Base-by-base conservation (phyloP, 2,329 filamentous ascomycete species). In the Cladophialophora chaetospira region DNA sequence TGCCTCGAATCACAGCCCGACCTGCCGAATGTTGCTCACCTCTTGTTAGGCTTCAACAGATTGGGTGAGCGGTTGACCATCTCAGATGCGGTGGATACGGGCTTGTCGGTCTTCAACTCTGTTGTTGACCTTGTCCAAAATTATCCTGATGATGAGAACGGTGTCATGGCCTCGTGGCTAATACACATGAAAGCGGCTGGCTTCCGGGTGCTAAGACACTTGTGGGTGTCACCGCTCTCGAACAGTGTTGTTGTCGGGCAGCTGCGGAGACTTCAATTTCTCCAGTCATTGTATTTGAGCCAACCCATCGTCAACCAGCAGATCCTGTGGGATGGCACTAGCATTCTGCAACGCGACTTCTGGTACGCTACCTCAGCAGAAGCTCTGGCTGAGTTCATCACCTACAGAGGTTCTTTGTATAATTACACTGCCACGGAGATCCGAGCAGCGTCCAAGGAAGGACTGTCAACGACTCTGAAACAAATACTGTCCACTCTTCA, bases 381-480 rank as follows among this genome's bases (percentile, higher is more conserved):
- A 31, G 85, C 88, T 0, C 82, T 94, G 35, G 81, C 87, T 29
- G 86, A 93, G 66, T 96, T 95, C 69, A 79, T 99, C 43, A 80
- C 84, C 10, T 81, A 89, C 57, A 85, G 95, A 54, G 86, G 89
- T 49, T 84, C 89, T 66, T 82, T 90, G 35, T 83, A 95, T 60
- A 89, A 95, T 67, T 97, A 97, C 68, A 85, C 91, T 29, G 87
- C 89, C 11, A 86, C 89, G 58, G 93, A 97, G 70, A 82, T 99
- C 33, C 89, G 91, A 65, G 83, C 87, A 57, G 85, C 91, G 31
- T 83, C 88, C 1, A 86, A 88, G 60, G 81, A 85, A 57, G 82
- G 85, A 46, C 84, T 88, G 62, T 87, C 89, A 2, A 85, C 86
- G 26, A 76, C 88, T 50, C 89, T 89, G 69, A 77, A 85, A 54